Percentiles rank a stretch among this genome's conserved stretches.
Evolutionary conservation across 768 basidiomycete species (phyloP).

Genomic region (Mycena epipterygia): DNA sequence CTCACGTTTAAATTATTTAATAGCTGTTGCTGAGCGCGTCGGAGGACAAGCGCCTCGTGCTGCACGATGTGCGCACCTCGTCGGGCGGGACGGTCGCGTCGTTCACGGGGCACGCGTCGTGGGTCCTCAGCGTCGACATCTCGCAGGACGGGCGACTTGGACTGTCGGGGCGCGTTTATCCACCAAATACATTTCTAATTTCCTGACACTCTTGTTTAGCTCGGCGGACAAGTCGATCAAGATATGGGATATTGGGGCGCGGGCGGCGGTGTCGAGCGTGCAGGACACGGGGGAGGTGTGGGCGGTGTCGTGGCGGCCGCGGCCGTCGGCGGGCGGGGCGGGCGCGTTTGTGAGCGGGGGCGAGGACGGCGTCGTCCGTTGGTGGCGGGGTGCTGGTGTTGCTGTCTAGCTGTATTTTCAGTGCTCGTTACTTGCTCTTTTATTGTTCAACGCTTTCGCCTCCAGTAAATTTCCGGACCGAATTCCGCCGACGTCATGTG

Average conservation of each 20-base stretch:
- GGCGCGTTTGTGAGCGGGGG: constrained; percentile 83
- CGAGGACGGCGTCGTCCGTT: constrained; percentile 79
- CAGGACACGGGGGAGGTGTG: constrained; percentile 88
- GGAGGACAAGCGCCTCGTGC: constrained; percentile 91
- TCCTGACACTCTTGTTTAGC: constrained; percentile 51
- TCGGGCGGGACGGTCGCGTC: constrained; percentile 78
- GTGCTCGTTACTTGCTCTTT: not conserved
- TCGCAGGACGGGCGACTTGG: constrained; percentile 86
- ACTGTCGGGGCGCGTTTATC: constrained; percentile 78
- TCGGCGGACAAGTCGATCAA: constrained; percentile 90
- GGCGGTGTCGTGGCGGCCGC: constrained; percentile 86
- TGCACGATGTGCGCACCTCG: constrained; percentile 90
- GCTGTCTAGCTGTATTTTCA: constrained; percentile 18
- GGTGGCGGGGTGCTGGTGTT: constrained; percentile 83
- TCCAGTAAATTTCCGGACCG: no score
- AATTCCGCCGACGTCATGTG: no score
- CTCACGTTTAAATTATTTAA: not conserved
- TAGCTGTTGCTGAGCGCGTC: constrained; percentile 92
- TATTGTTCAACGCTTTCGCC: not conserved
- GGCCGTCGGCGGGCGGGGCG: constrained; percentile 65
- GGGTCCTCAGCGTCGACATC: constrained; percentile 88
- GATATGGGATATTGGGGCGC: constrained; percentile 87
- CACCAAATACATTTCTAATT: constrained; percentile 3
- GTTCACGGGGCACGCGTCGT: constrained; percentile 89
- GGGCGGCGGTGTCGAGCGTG: constrained; percentile 81